phyloP scores from a whole-genome alignment of 768 basidiomycete genomes.

The Tulasnella calospora region DNA sequence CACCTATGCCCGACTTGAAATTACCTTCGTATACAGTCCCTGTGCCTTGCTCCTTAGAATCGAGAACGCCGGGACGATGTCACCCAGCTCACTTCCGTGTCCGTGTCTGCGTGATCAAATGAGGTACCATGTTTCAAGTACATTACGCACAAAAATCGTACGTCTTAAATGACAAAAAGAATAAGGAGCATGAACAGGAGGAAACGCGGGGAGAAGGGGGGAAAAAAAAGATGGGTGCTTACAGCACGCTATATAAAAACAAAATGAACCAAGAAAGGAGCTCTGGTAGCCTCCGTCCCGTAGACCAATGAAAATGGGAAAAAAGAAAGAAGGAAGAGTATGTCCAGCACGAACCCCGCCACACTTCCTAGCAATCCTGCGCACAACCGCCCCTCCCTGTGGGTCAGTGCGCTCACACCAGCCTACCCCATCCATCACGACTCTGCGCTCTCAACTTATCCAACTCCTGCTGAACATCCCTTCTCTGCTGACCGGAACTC shows the following conservation, averaged over 20 bases:
- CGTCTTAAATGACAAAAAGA: neutral
- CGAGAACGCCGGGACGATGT: neutral
- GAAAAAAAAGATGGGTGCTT: neutral
- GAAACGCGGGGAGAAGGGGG: neutral
- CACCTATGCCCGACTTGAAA: neutral
- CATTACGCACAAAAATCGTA: neutral
- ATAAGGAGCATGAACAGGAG: neutral
- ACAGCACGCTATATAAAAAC: neutral
- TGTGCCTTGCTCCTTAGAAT: neutral
- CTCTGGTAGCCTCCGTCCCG: neutral
- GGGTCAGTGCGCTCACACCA: neutral
- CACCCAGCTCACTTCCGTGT: neutral
- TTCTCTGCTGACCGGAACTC: neutral
- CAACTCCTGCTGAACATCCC: slow-evolving; percentile 6
- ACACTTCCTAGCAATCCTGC: neutral
- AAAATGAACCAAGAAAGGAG: neutral
- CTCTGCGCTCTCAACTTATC: slow-evolving; percentile 10
- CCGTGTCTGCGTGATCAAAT: neutral
- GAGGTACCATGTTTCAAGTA: slow-evolving; percentile 4
- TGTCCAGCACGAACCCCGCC: neutral
- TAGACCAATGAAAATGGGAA: neutral
- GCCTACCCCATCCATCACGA: slow-evolving; percentile 4
- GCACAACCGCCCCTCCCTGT: neutral
- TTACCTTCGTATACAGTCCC: neutral
- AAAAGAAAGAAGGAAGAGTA: neutral